phyloP scores from a whole-genome alignment of 2,329 filamentous ascomycete species.

The Blumeria hordei region DNA sequence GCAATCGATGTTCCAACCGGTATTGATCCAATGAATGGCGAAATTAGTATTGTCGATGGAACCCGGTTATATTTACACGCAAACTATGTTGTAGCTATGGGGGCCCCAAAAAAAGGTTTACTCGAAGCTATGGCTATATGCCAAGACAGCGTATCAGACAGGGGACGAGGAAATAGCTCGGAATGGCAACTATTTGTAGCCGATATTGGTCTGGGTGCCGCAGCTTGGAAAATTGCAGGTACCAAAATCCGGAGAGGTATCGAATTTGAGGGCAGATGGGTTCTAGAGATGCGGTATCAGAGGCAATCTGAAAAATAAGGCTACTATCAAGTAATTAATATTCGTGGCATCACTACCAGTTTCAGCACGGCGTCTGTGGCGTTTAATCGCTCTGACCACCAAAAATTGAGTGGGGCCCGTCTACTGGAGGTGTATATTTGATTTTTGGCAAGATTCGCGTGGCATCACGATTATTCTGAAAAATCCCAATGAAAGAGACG shows the following conservation, averaged over 20 bases:
- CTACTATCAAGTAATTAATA: not conserved
- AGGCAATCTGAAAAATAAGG: slow-evolving; percentile 7
- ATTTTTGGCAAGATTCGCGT: too few species aligned
- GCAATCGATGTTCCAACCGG: slow-evolving; percentile 84
- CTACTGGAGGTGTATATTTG: too few species aligned
- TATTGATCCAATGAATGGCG: slow-evolving; percentile 55
- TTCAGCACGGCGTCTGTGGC: too few species aligned
- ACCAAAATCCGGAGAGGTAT: slow-evolving; percentile 63
- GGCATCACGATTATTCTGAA: too few species aligned
- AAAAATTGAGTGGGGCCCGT: too few species aligned
- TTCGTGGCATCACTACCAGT: too few species aligned
- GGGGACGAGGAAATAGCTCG: slow-evolving; percentile 9
- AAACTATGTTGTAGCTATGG: slow-evolving; percentile 63
- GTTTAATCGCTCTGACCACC: too few species aligned
- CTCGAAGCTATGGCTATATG: slow-evolving; percentile 38
- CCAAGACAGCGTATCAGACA: slow-evolving; percentile 11
- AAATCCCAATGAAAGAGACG: too few species aligned
- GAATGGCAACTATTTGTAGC: slow-evolving; percentile 62
- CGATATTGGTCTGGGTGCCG: slow-evolving; percentile 64
- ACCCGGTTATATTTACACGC: slow-evolving; percentile 58
- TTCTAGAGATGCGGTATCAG: slow-evolving; percentile 36
- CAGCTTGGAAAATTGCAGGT: slow-evolving; percentile 66
- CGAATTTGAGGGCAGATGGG: slow-evolving; percentile 73
- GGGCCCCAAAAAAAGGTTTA: slow-evolving; percentile 66
- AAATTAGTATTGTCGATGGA: slow-evolving; percentile 42